A percentile compares a stretch with the other conserved stretches of the same genome.
phyloP scores from a whole-genome alignment of 2,329 filamentous ascomycete genomes.

The Aspergillus udagawae region DNA sequence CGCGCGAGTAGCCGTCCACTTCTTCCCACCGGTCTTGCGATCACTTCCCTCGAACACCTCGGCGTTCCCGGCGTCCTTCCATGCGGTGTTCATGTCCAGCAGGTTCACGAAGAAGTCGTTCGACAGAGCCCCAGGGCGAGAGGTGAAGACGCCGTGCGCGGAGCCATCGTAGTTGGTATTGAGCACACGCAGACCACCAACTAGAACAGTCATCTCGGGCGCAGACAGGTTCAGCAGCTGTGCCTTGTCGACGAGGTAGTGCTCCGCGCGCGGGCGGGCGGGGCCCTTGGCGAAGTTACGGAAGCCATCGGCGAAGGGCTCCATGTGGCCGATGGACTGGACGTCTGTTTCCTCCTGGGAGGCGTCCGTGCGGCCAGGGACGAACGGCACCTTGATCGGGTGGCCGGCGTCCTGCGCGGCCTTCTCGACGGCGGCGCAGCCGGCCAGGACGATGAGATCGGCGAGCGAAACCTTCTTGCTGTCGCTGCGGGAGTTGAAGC shows the following conservation, averaged over 20 bases:
- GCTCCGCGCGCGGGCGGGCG: slow-evolving; percentile 60
- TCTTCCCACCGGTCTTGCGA: slow-evolving; percentile 61
- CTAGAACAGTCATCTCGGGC: slow-evolving; percentile 66
- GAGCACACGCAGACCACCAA: slow-evolving; percentile 68
- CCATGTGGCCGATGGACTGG: slow-evolving; percentile 60
- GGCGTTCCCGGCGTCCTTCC: slow-evolving; percentile 53
- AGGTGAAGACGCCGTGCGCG: slow-evolving; percentile 63
- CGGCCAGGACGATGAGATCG: slow-evolving; percentile 73
- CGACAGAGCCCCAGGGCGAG: slow-evolving; percentile 63
- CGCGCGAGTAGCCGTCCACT: slow-evolving; percentile 65
- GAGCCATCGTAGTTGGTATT: slow-evolving; percentile 70
- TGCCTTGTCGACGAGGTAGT: slow-evolving; percentile 68
- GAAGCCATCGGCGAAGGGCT: slow-evolving; percentile 72
- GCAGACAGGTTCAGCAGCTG: slow-evolving; percentile 66
- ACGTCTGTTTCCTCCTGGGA: slow-evolving; percentile 68
- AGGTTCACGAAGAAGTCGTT: slow-evolving; percentile 83
- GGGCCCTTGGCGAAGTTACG: slow-evolving; percentile 69
- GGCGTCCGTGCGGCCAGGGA: slow-evolving; percentile 68
- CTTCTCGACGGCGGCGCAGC: slow-evolving; percentile 68
- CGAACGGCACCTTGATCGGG: slow-evolving; percentile 63
- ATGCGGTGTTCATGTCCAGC: slow-evolving; percentile 62
- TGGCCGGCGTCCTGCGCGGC: slow-evolving; percentile 44
- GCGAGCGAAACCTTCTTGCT: slow-evolving; percentile 74
- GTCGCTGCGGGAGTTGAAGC: slow-evolving; percentile 56
- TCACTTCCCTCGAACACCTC: slow-evolving; percentile 63